Evolutionary conservation across 2,329 filamentous ascomycete genomes (phyloP).

Genomic region (Didymellaceae sp.): DNA sequence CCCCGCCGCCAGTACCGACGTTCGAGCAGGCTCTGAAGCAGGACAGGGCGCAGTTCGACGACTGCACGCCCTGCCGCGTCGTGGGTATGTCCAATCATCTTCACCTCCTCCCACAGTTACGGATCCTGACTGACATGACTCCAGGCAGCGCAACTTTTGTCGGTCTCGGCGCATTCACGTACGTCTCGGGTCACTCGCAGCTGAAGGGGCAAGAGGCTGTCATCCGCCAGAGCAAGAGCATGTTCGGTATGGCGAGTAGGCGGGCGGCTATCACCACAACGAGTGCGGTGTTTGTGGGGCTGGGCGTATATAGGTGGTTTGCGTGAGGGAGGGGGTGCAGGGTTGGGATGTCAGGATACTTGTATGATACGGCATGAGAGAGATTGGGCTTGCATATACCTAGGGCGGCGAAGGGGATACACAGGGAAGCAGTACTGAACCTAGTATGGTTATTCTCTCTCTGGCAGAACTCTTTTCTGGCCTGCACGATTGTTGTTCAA

Average conservation of each 20-base stretch:
- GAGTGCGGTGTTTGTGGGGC: slow-evolving; percentile 49
- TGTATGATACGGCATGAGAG: too few species aligned
- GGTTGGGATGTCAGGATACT: not conserved
- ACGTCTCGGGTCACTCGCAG: slow-evolving; percentile 54
- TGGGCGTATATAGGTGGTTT: slow-evolving; percentile 54
- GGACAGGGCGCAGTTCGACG: slow-evolving; percentile 53
- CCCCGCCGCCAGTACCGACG: slow-evolving; percentile 32
- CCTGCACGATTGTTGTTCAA: too few species aligned
- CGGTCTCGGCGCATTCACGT: slow-evolving; percentile 56
- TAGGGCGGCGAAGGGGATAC: too few species aligned
- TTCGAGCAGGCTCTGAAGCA: slow-evolving; percentile 41
- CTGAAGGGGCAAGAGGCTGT: slow-evolving; percentile 49
- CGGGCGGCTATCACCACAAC: slow-evolving; percentile 50
- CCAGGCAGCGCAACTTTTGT: slow-evolving; percentile 54
- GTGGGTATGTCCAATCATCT: slow-evolving; percentile 60
- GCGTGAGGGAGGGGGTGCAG: slow-evolving; percentile 21
- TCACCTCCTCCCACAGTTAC: too few species aligned
- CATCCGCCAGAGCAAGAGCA: slow-evolving; percentile 50
- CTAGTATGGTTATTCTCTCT: too few species aligned
- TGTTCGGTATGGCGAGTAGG: slow-evolving; percentile 51
- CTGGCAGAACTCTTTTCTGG: too few species aligned
- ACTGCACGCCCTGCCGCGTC: slow-evolving; percentile 75
- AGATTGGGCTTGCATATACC: too few species aligned
- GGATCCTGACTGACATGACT: not conserved
- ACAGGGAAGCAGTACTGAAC: too few species aligned